phyloP scores from a whole-genome alignment of 345 rosid genomes.

The Gossypium rotundifolium region DNA sequence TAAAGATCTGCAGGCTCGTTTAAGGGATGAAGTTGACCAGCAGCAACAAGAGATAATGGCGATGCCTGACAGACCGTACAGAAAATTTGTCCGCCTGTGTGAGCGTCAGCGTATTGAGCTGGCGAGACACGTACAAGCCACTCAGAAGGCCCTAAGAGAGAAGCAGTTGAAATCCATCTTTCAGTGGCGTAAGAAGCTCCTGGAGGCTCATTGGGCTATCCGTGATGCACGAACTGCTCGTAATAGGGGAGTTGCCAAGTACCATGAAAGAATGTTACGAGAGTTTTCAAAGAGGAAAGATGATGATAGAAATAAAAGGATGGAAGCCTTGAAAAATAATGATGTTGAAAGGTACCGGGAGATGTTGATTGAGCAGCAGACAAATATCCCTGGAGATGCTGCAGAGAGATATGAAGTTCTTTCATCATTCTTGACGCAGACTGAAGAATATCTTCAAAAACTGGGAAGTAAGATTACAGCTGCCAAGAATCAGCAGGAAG shows the following conservation, averaged over 20 bases:
- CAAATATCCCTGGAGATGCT: slow-evolving; percentile 82
- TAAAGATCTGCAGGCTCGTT: slow-evolving; percentile 68
- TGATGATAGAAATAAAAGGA: slow-evolving; percentile 92
- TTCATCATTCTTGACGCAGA: slow-evolving; percentile 92
- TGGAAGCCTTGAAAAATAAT: slow-evolving; percentile 99
- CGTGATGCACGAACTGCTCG: slow-evolving; percentile 99
- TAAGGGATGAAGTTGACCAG: slow-evolving; percentile 90
- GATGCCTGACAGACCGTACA: slow-evolving; percentile 97
- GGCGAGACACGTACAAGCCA: slow-evolving; percentile 78
- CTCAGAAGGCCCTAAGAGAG: slow-evolving; percentile 81
- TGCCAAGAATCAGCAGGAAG: slow-evolving; percentile 95
- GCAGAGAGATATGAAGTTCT: slow-evolving; percentile 95
- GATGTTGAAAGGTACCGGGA: slow-evolving; percentile 99
- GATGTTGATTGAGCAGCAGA: slow-evolving; percentile 98
- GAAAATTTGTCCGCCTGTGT: slow-evolving; percentile 94
- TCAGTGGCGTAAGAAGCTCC: slow-evolving; percentile 99
- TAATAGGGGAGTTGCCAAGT: slow-evolving; percentile 97
- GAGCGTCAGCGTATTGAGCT: slow-evolving; percentile 94
- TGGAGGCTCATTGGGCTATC: slow-evolving; percentile 95
- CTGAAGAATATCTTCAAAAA: slow-evolving; percentile 93
- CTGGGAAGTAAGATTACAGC: slow-evolving; percentile 91
- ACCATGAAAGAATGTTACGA: slow-evolving; percentile 93
- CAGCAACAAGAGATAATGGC: slow-evolving; percentile 98
- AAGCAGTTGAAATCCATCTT: slow-evolving; percentile 93
- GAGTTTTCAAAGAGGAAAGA: slow-evolving; percentile 95